Evolutionary conservation across 106 monocot species (phyloP), one percentile per base, ranked within the genome.

Genomic region (Phalaenopsis aphrodite): DNA sequence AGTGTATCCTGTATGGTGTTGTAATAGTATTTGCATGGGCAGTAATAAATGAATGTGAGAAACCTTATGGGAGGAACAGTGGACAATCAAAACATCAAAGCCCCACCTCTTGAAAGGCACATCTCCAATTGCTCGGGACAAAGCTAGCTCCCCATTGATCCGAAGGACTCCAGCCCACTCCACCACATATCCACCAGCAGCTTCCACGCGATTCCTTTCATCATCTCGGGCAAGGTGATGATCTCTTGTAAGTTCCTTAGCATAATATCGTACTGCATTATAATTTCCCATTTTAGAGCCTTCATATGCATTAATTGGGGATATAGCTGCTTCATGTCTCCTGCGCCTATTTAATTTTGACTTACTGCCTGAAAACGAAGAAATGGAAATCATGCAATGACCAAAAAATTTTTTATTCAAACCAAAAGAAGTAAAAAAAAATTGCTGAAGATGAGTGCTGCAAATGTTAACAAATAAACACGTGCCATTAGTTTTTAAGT

Each of bases 101-200:
- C 52, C 72, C 80, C 84, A 93, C 96, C 78, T 90, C 80, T 96
- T 96, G 55, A 88, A 91, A 16, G 84, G 73, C 37, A 96, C 77
- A 85, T 96, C 96, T 87, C 96, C 96, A 84, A 96, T 96, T 65
- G 93, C 89, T 77, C 96, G 85, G 80, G 96, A 93, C 72, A 96
- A 84, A 41, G 93, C 93, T 58, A 96, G 87, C 72, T 93, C 73
- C 19, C 93, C 96, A 82, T 96, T 96, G 65, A 96, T 88, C 78
- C 96, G 86, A 76, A 83, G 69, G 6, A 91, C 91, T 80, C 91
- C 95, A 76, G 89, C 89, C 91, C 93, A 95, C 79, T 93, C 89
- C 48, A 84, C 64, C 78, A 96, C 88, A 87, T 80, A 86, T 48
- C 96, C 96, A 79, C 96, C 96, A 81, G 91, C 80, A 84, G 87